Evolutionary conservation across 2,329 filamentous ascomycete species (phyloP), one percentile per base, ranked within the genome.

Genomic region (Fusarium sp.): DNA sequence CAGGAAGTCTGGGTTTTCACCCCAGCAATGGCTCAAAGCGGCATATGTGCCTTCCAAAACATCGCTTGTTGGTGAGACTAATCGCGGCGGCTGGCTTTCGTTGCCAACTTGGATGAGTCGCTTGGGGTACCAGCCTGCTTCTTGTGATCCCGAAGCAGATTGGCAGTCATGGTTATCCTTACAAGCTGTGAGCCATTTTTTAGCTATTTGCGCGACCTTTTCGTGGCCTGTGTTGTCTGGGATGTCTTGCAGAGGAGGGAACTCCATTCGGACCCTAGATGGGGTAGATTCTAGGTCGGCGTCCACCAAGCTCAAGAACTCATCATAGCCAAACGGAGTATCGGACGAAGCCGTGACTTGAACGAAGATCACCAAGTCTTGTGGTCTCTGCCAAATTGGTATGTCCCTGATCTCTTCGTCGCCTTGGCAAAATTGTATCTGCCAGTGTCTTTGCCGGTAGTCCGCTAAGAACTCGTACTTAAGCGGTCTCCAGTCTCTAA

Each of bases 11-110:
- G 51, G 51, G 2, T 36, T 6, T 5, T 54, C 28, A 20, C 51
- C 40, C 51, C 51, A 54, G 5, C 51, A 54, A 46, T 54, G 51
- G 9, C 51, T 54, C 11, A 54, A 48, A 4, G 40, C 51, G 2
- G 28, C 40, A 33, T 54, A 54, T 9, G 1, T 18, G 20, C 51
- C 40, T 18, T 46, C 15, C 5, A n/a, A 10, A 20, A 8, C 24
- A 10, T 46, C 13, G 1, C 46, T 2, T 0, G n/a, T 4, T 2
- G 20, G 20, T 17, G 46, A 1, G 7, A 36, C 2, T 5, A 54
- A 14, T 9, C 28, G 24, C 6, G 40, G 51, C 1, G 40, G 17
- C 3, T 17, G 14, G 6, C 6, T n/a, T 7, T 54, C n/a, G 13
- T 18, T 8, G 2, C 51, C 51, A 36, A 54, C 51, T 7, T 28